Evolutionary conservation across 2,329 filamentous ascomycete species (phyloP).

Genomic region (Chalara sp.): DNA sequence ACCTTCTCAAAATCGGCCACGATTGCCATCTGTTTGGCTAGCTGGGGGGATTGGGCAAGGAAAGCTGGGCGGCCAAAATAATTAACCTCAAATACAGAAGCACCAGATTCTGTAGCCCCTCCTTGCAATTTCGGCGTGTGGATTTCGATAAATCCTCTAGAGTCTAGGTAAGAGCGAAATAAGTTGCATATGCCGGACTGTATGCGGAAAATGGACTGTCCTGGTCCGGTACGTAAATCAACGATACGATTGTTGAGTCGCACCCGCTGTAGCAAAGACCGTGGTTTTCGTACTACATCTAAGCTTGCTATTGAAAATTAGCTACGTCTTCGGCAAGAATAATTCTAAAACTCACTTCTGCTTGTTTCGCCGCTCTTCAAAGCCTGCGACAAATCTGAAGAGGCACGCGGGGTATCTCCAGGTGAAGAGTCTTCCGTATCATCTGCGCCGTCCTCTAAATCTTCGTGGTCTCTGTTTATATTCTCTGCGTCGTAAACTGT

Average conservation of each 20-base stretch:
- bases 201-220: conserved; percentile 82
- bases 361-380: background rate
- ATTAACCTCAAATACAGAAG: conserved; percentile 85
- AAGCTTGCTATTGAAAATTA: conserved; percentile 12
- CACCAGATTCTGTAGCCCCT: conserved; percentile 82
- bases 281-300: conserved; percentile 15
- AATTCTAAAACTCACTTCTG: background rate
- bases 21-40: conserved; percentile 90
- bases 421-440: conserved; percentile 3
- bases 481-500: conserved; percentile 66
- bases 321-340: conserved; percentile 1
- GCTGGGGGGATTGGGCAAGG: conserved; percentile 83
- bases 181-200: conserved; percentile 73
- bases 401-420: background rate
- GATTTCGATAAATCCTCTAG: conserved; percentile 80
- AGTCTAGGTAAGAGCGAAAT: conserved; percentile 71
- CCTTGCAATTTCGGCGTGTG: conserved; percentile 90
- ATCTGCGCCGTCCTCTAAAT: conserved; percentile 41
- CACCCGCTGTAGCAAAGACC: conserved; percentile 35
- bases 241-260: conserved; percentile 74
- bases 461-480: conserved; percentile 45
- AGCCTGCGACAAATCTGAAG: background rate
- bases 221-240: conserved; percentile 77
- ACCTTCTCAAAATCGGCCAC: conserved; percentile 84
- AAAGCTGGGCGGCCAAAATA: conserved; percentile 87